Evolutionary conservation across 2,329 filamentous ascomycete species (phyloP).

Genomic region (Aspergillus vadensis): DNA sequence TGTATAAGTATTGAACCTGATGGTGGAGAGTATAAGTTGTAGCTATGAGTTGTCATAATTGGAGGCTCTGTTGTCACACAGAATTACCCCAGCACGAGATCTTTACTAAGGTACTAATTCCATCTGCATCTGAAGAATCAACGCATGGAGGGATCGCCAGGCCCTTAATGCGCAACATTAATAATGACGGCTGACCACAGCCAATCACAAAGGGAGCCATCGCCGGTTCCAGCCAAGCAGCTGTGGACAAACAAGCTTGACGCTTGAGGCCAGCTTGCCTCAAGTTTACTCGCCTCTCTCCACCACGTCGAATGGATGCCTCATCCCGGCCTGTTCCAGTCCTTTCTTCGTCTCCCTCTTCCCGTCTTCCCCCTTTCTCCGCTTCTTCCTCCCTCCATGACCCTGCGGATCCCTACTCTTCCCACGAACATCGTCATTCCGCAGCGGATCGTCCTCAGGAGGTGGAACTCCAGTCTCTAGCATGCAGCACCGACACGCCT

Average conservation of each 20-base stretch:
- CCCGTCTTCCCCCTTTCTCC: slow-evolving; percentile 7
- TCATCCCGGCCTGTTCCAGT: slow-evolving; percentile 4
- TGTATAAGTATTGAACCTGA: too few relatives aligned
- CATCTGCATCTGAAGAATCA: background rate
- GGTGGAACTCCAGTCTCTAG: slow-evolving; percentile 26
- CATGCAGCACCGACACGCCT: slow-evolving; percentile 17
- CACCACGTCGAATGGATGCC: slow-evolving; percentile 15
- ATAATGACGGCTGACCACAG: background rate
- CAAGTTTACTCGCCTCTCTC: slow-evolving; percentile 11
- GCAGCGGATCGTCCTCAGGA: slow-evolving; percentile 12
- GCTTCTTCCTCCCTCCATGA: slow-evolving; percentile 17
- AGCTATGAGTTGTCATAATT: too few relatives aligned
- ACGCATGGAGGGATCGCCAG: background rate
- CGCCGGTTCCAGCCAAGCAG: background rate
- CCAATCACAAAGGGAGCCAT: background rate
- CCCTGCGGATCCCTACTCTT: slow-evolving; percentile 10
- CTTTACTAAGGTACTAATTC: too few relatives aligned
- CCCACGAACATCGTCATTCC: slow-evolving; percentile 10
- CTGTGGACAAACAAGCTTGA: background rate
- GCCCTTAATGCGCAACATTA: background rate
- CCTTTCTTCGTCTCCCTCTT: slow-evolving; percentile 12
- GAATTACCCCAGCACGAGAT: background rate
- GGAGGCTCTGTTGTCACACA: background rate
- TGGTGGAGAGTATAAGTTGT: too few relatives aligned
- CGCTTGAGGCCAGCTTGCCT: slow-evolving; percentile 33